Evolutionary conservation across 208 protist genomes (phyloP).

Genomic region (Acanthamoeba healyi): DNA sequence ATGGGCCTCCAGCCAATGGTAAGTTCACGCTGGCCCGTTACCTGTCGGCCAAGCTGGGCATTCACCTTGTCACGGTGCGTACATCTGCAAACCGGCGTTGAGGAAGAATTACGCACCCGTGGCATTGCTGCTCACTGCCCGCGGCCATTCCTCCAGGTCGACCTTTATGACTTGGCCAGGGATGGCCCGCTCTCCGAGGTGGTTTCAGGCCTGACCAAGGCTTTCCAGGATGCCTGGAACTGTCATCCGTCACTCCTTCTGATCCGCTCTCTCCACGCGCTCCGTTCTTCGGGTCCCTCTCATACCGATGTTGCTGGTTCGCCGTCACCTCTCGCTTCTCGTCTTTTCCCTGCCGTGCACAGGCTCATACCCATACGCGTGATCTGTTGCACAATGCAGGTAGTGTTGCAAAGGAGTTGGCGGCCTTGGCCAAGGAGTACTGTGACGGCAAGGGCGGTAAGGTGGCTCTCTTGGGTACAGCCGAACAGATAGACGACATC

Average conservation of each 20-base stretch:
- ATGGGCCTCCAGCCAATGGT: conserved; percentile 70
- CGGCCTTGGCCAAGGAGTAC: background rate
- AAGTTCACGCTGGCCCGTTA: conserved; percentile 64
- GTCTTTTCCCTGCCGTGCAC: no score
- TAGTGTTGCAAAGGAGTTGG: conserved; percentile 11
- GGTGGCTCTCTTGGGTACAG: conserved; percentile 61
- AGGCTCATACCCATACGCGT: background rate
- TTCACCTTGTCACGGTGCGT: conserved; percentile 53
- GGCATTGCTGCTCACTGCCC: no score
- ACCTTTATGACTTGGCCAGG: conserved; percentile 44
- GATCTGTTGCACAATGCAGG: background rate
- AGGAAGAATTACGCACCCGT: no score
- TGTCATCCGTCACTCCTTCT: conserved; percentile 71
- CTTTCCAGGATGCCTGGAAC: conserved; percentile 32
- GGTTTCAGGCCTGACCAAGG: background rate
- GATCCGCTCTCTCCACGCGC: conserved; percentile 46
- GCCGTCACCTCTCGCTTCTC: background rate
- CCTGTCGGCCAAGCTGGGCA: conserved; percentile 61
- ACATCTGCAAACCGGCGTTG: no score
- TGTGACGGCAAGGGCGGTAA: conserved; percentile 16
- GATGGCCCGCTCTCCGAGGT: background rate
- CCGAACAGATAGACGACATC: conserved; percentile 78
- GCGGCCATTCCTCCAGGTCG: conserved; percentile 40
- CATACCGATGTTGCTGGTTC: background rate
- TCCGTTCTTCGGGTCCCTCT: background rate